phyloP scores from a whole-genome alignment of 106 monocot genomes.

The Amphibolis antarctica region DNA sequence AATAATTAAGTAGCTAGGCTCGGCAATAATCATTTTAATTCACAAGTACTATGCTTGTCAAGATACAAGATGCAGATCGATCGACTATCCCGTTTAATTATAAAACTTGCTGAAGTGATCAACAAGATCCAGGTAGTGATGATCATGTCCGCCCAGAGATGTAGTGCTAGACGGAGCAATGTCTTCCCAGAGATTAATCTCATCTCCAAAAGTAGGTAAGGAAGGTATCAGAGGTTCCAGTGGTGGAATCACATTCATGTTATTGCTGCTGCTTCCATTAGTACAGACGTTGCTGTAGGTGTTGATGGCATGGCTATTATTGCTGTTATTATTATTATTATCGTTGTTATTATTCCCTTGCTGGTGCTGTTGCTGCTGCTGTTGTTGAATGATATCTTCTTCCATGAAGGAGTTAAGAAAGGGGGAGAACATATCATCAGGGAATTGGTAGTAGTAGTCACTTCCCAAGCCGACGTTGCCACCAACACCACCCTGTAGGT shows the following conservation, averaged over 20 bases:
- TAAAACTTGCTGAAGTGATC: background rate
- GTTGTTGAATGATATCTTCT: conserved; percentile 20
- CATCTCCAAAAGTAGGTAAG: background rate
- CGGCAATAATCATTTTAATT: too few species aligned
- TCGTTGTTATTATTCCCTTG: background rate
- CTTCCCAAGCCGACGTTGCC: background rate
- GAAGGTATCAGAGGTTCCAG: background rate
- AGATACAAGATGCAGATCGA: too few species aligned
- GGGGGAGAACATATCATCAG: conserved; percentile 27
- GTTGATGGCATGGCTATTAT: background rate
- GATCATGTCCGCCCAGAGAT: background rate
- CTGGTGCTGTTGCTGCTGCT: conserved; percentile 3
- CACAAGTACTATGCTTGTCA: too few species aligned
- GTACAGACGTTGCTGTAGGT: background rate
- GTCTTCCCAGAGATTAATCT: conserved; percentile 1
- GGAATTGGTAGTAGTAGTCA: background rate
- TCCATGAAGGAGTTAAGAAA: conserved; percentile 33
- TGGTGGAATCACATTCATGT: background rate
- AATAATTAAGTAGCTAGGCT: too few species aligned
- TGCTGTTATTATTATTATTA: too few species aligned
- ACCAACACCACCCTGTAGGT: background rate
- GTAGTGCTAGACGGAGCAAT: background rate
- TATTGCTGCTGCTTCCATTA: background rate
- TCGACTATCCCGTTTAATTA: too few species aligned
- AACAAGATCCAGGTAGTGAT: conserved; percentile 2